Conservation (phyloP, 768 basidiomycete species). For the Cyclocybe cylindracea region DNA sequence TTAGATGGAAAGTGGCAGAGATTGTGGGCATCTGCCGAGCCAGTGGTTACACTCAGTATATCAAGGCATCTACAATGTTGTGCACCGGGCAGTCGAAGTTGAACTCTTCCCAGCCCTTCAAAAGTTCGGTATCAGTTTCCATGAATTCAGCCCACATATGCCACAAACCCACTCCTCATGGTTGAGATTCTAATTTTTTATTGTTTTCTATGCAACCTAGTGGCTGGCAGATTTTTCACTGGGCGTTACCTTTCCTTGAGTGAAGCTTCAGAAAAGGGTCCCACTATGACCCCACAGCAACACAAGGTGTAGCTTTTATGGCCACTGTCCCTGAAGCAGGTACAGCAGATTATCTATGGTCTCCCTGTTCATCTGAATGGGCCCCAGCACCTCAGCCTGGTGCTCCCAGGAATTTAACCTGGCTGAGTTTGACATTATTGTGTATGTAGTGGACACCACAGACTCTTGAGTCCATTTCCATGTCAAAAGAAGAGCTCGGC, state of each 20-base stretch:
- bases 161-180: neutral
- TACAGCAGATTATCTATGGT: too few species aligned
- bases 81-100: conserved; percentile 40
- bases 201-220: conserved; percentile 30
- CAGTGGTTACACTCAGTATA: conserved; percentile 57
- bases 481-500: too few species aligned
- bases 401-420: too few species aligned
- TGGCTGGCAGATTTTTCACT: conserved; percentile 62
- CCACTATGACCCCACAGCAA: conserved; percentile 49
- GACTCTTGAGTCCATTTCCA: too few species aligned
- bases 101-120: conserved; percentile 57
- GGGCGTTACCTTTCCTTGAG: conserved; percentile 47
- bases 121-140: conserved; percentile 58
- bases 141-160: conserved; percentile 52
- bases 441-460: too few species aligned
- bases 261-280: conserved; percentile 50
- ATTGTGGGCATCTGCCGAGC: conserved; percentile 56
- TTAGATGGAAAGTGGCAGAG: conserved; percentile 66
- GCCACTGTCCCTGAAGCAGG: too few species aligned
- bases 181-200: neutral
- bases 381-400: too few species aligned
- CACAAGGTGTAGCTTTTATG: too few species aligned
- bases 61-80: conserved; percentile 46
- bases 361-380: too few species aligned
- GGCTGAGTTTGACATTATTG: too few species aligned